Evolutionary conservation across 1,284 basidiomycete species (phyloP).

Genomic region (Stygiomarasmius scandens): DNA sequence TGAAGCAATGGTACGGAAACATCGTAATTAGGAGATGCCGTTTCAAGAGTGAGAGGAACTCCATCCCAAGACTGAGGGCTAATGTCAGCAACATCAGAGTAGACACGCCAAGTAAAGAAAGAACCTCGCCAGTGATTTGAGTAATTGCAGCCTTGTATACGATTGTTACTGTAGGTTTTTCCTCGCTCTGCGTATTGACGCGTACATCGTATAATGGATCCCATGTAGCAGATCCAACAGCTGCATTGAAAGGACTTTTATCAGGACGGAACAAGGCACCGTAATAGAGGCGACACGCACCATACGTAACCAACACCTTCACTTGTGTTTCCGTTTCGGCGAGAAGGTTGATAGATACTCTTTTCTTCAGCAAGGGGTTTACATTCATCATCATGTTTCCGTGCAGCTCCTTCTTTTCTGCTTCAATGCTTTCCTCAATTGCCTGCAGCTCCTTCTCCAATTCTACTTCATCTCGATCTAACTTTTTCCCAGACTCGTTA

Average conservation of each 20-base stretch:
- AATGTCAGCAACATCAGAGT: background rate
- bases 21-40: conserved; percentile 22
- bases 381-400: conserved; percentile 2
- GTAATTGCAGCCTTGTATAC: conserved; percentile 36
- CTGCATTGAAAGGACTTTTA: conserved; percentile 16
- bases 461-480: conserved; percentile 30
- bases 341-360: conserved; percentile 34
- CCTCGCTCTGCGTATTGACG: conserved; percentile 34
- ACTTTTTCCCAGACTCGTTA: conserved; percentile 29
- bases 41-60: conserved; percentile 30
- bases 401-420: background rate
- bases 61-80: conserved; percentile 26
- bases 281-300: conserved; percentile 21
- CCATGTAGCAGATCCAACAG: conserved; percentile 34
- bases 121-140: conserved; percentile 35
- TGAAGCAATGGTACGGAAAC: background rate
- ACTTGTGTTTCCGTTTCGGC: conserved; percentile 35
- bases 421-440: too few relatives aligned
- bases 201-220: conserved; percentile 34
- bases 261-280: too few relatives aligned
- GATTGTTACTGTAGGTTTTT: conserved; percentile 29
- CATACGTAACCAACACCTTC: conserved; percentile 37
- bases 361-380: conserved; percentile 18
- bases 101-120: background rate
- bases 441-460: background rate